These are phyloP conservation scores for Tetracladium setigerum DNA, from an alignment of 495 filamentous ascomycete genomes.

Conservation along the genomic window DNA sequence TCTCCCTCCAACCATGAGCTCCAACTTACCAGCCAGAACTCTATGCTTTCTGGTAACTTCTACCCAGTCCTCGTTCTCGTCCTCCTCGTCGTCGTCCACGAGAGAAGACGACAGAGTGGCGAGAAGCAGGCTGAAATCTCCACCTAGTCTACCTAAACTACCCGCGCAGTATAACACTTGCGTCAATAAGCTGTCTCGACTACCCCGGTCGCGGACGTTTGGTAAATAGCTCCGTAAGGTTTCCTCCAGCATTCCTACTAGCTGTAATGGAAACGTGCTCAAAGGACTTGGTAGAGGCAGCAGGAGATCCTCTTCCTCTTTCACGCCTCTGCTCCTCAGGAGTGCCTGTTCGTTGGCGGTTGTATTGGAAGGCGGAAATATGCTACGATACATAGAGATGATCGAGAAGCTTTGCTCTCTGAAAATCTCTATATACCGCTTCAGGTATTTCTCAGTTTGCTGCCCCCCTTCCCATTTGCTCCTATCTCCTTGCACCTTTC, in stretches of 20 bases:
- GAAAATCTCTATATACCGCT: constrained; percentile 95
- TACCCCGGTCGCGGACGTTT: constrained; percentile 70
- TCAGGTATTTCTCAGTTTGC: constrained; percentile 90
- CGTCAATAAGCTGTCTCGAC: constrained; percentile 79
- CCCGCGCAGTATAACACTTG: constrained; percentile 95
- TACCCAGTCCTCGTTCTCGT: constrained; percentile 70
- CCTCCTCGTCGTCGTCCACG: constrained; percentile 46
- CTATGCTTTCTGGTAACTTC: constrained; percentile 87
- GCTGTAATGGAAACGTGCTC: constrained; percentile 75
- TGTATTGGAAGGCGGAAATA: constrained; percentile 55
- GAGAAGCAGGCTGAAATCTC: constrained; percentile 85
- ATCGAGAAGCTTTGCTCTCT: constrained; percentile 96
- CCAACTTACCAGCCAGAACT: constrained; percentile 75
- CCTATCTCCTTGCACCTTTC: constrained; percentile 10
- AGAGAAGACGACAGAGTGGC: constrained; percentile 57
- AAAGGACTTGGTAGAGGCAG: constrained; percentile 68
- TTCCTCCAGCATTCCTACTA: constrained; percentile 74
- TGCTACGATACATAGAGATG: constrained; percentile 82
- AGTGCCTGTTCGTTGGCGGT: constrained; percentile 18
- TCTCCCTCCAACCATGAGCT: constrained; percentile 58
- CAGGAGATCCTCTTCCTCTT: constrained; percentile 44
- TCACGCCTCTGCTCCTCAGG: constrained; percentile 17
- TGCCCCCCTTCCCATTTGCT: constrained; percentile 65
- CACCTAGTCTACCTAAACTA: constrained; percentile 83
- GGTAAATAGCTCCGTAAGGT: constrained; percentile 76